A percentile compares a stretch with the other conserved stretches of the same genome.
Conservation (phyloP, 306 rosid species). For the Astragalus glycyphyllos region DNA sequence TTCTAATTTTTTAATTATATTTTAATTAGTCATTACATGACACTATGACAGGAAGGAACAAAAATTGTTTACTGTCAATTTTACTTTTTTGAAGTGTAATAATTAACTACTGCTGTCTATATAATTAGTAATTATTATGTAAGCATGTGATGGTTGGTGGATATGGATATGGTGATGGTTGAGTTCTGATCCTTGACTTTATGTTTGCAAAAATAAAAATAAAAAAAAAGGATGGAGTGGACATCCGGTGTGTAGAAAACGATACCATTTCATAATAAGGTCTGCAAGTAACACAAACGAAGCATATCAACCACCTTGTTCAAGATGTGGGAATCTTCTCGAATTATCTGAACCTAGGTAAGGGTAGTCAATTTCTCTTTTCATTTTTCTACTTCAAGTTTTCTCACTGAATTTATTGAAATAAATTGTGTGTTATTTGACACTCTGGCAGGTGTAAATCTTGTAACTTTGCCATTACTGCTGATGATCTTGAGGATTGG, state of each 20-base stretch:
- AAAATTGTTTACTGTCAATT: no score
- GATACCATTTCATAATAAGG: conserved; percentile 54
- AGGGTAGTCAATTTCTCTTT: not conserved
- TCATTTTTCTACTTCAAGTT: no score
- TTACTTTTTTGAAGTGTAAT: not conserved
- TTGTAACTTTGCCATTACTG: conserved; percentile 38
- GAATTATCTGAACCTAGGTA: conserved; percentile 50
- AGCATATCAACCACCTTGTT: conserved; percentile 48
- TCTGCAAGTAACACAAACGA: conserved; percentile 42
- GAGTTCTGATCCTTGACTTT: conserved; percentile 33
- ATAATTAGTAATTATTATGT: not conserved
- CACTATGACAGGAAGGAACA: not conserved
- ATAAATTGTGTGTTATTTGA: not conserved
- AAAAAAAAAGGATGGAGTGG: conserved; percentile 52
- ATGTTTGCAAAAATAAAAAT: not conserved
- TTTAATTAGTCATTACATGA: not conserved
- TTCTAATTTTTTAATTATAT: no score
- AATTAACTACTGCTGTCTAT: no score
- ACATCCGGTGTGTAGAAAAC: conserved; percentile 55
- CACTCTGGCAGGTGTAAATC: conserved; percentile 45
- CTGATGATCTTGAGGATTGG: conserved; percentile 64
- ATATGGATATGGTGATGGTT: not conserved
- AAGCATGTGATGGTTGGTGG: not conserved
- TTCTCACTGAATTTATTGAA: not conserved
- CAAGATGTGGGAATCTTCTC: conserved; percentile 37